These are phyloP conservation scores for Sherardia arvensis DNA, from an alignment of 257 asterid species.

Conservation along the genomic window DNA sequence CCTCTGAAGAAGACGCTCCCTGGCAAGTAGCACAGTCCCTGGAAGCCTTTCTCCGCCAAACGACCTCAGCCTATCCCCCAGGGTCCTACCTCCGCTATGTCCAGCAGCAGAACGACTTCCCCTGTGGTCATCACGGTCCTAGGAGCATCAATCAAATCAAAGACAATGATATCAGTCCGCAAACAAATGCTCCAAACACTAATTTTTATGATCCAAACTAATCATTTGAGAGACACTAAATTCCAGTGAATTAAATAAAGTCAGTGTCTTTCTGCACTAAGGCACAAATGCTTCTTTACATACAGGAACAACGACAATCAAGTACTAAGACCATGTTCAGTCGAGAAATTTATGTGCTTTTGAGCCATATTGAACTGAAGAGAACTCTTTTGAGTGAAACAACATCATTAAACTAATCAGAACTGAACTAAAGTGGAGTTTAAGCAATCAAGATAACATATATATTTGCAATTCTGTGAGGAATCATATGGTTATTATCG, in stretches of 20 bases:
- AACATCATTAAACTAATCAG: neutral
- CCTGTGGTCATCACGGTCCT: slow-evolving; percentile 67
- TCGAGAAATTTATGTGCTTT: neutral
- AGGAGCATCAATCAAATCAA: slow-evolving; percentile 15
- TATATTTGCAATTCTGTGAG: neutral
- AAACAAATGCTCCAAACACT: neutral
- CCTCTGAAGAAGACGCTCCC: slow-evolving; percentile 83
- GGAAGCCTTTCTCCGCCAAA: slow-evolving; percentile 69
- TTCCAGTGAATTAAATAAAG: neutral
- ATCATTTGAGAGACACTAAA: neutral
- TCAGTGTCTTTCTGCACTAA: neutral
- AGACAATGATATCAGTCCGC: neutral
- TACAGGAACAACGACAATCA: neutral
- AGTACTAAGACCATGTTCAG: neutral
- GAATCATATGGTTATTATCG: neutral
- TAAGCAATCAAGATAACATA: too few relatives aligned
- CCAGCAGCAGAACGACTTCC: slow-evolving; percentile 35
- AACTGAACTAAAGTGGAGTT: too few relatives aligned
- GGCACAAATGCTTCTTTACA: too few relatives aligned
- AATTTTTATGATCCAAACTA: neutral
- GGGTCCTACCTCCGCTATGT: slow-evolving; percentile 19
- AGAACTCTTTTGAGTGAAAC: neutral
- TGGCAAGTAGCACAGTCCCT: slow-evolving; percentile 78
- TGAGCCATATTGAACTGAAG: neutral
- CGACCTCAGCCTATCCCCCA: slow-evolving; percentile 32